These are phyloP conservation scores for Nyssa sinensis DNA, from an alignment of 148 eudicot species.

Conservation along the genomic window DNA sequence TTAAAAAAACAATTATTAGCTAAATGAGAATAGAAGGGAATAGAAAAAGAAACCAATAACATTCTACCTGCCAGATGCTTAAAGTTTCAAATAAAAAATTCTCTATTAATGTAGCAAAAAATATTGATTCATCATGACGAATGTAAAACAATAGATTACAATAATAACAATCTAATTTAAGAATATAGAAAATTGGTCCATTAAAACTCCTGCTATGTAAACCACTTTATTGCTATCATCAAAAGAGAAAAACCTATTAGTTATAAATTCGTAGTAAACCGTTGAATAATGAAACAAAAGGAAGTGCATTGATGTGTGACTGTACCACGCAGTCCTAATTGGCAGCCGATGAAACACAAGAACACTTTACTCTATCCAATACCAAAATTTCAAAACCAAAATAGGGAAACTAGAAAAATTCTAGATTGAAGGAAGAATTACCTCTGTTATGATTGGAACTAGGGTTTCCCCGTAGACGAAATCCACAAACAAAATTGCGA, in stretches of 20 bases:
- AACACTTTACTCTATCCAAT: too few species aligned
- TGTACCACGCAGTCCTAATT: too few species aligned
- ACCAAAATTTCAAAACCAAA: too few species aligned
- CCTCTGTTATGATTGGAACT: too few species aligned
- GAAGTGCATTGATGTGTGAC: too few species aligned
- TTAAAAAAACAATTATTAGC: not conserved
- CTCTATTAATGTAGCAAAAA: not conserved
- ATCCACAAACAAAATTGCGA: too few species aligned
- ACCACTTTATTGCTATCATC: not conserved
- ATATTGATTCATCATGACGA: not conserved
- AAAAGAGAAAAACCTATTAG: not conserved
- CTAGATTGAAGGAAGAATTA: too few species aligned
- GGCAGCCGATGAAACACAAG: too few species aligned
- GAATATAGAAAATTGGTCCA: not conserved
- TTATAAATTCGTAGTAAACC: too few species aligned
- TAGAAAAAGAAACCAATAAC: not conserved
- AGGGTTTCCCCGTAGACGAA: too few species aligned
- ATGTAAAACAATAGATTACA: not conserved
- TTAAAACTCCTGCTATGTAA: not conserved
- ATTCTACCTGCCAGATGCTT: constrained; percentile 6
- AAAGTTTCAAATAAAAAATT: constrained; percentile 1
- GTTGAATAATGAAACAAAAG: too few species aligned
- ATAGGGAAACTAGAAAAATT: too few species aligned
- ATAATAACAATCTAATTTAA: not conserved
- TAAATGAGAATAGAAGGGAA: not conserved